These are phyloP conservation scores for Kluyveromyces sp. DNA, from an alignment of 1,139 yeast species.

Conservation along the genomic window DNA sequence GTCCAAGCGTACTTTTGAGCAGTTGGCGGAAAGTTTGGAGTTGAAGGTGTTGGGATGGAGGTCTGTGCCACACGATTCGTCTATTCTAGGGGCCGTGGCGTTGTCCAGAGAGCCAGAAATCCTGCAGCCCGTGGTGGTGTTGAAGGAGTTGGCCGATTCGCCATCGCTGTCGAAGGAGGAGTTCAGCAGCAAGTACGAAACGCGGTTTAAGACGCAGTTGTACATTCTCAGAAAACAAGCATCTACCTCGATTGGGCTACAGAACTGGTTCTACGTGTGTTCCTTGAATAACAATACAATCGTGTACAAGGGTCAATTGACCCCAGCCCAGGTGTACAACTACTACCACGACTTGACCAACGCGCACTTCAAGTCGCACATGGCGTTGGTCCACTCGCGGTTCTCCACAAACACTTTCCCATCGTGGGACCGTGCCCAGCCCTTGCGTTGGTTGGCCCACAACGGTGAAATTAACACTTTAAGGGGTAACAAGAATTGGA, in stretches of 20 bases:
- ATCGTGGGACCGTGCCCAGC: conserved; percentile 99
- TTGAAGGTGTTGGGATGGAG: conserved; percentile 91
- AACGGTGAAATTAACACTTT: conserved; percentile 97
- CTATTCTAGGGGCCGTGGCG: conserved; percentile 92
- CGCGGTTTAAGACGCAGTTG: conserved; percentile 72
- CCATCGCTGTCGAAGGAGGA: conserved; percentile 37
- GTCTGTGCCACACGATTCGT: conserved; percentile 87
- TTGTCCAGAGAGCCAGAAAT: conserved; percentile 86
- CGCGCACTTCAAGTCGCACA: conserved; percentile 90
- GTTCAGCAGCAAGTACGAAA: conserved; percentile 51
- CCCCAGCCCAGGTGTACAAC: conserved; percentile 91
- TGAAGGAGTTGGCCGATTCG: conserved; percentile 47
- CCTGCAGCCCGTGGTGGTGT: conserved; percentile 80
- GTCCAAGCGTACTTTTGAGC: conserved; percentile 70
- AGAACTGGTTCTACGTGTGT: conserved; percentile 96
- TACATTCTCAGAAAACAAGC: conserved; percentile 84
- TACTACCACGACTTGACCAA: conserved; percentile 90
- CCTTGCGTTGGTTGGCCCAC: conserved; percentile 95
- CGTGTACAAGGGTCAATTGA: conserved; percentile 95
- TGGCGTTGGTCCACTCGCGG: conserved; percentile 93
- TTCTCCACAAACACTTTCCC: conserved; percentile 98
- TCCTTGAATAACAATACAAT: conserved; percentile 83
- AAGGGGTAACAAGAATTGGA: conserved; percentile 98
- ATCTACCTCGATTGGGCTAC: conserved; percentile 83
- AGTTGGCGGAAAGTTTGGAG: conserved; percentile 67